Base-by-base conservation (phyloP, 177 flowering plant species). In the Vitis hybrid region DNA sequence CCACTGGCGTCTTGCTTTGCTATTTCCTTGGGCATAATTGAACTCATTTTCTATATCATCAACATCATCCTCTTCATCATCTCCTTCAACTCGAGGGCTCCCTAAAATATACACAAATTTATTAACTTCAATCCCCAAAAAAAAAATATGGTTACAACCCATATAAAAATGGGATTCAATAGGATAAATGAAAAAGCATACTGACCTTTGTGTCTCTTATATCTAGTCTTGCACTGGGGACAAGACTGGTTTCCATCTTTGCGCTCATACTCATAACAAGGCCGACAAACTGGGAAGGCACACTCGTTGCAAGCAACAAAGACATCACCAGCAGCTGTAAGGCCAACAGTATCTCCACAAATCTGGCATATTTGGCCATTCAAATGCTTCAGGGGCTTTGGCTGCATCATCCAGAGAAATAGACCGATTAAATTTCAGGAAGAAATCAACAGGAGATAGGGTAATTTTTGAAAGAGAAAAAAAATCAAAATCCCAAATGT, bases 271-370 rank as follows among this genome's bases (percentile, higher is more conserved):
- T 93, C 99, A 79, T 96, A 96, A 76, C 99, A 96, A 74, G 95
- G 85, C 59, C 94, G 86, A 71, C 99, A 96, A 56, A 96, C 97
- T 1, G 99, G 99, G 74, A 93, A 96, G 9, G 89, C 99, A 84
- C 99, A 96, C 75, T 96, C 99, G 77, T 96, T 91, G 84, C 99
- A 96, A 69, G 99, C 98, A 64, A 96, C 98, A 83, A 96, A 96
- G 20, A 86, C 77, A 75, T 93, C 97, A 52, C 97, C 93, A 8
- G 53, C 72, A 1, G 82, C 89, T 2, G 87, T 87, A 65, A 87
- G 61, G 60, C 97, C 97, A 59, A 92, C 94, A 59, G 84, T 80
- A 71, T 93, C 98, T 48, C 99, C 93, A 81, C 99, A 96, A 50
- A 96, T 96, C 82, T 96, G 98, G 67, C 99, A 96, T 64, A 84